Base-by-base conservation (phyloP, 1,284 basidiomycete species). In the Naganishia sp. region DNA sequence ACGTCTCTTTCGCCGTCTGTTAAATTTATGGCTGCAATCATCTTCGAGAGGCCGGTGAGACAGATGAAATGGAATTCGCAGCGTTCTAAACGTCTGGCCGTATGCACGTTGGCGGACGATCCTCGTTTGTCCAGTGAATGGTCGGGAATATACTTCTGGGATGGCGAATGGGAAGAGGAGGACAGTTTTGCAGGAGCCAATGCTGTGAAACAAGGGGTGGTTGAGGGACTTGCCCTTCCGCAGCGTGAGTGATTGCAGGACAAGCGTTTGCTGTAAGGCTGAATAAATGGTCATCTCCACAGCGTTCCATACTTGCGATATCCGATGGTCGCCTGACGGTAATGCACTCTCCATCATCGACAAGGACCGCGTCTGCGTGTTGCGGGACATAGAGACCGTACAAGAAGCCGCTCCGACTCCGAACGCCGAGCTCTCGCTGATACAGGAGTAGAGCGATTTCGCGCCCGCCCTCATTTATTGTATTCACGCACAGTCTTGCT, bases 1-100 rank as follows among this genome's bases (percentile, higher is more conserved):
- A 1, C 64, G 5, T 45, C 54, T 4, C 48, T 46, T 2, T 59
- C 64, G 44, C 28, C 44, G 16, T 18, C 45, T 3, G 72, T 79
- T 46, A 65, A 63, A 1, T 72, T 75, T 43, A 25, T 64, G 3
- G 63, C 73, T 0, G 68, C 68, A 5, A n/a, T 77, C 10, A 48
- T 72, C 3, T 75, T 80, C 59, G 63, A 66, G 4, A 55, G 68
- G 4, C 36, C 68, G 0, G 63, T 79, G 15, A 68, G 57, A 43
- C 53, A 60, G 16, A 71, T 71, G 0, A 50, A 60, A 33, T 75
- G 74, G 73, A 73, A 71, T 50, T 70, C 72, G n/a, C 43, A 52
- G 33, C 56, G 54, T 11, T 1, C 60, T 39, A 54, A 49, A 52
- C 49, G 53, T 33, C 44, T 65, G 18, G 64, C 65, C 55, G 49